These are phyloP conservation scores for Botrytis porri DNA, from an alignment of 2,329 filamentous ascomycete species.

Conservation along the genomic window DNA sequence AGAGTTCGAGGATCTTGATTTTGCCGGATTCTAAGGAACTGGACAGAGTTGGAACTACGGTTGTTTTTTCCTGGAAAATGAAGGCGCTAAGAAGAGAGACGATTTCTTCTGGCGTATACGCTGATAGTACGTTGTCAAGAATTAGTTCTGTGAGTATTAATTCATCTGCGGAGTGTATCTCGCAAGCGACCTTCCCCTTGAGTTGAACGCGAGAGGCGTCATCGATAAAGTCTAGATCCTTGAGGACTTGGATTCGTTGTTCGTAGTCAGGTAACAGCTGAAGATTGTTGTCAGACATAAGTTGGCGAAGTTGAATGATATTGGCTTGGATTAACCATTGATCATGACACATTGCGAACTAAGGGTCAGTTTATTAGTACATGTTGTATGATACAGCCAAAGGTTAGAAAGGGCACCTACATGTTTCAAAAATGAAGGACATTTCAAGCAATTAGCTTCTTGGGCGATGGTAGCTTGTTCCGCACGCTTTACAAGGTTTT, in stretches of 20 bases:
- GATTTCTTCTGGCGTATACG: conserved; percentile 95
- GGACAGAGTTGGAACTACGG: conserved; percentile 74
- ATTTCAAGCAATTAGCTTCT: conserved; percentile 63
- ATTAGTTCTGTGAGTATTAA: conserved; percentile 94
- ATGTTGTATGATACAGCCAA: not conserved
- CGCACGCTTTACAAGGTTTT: conserved; percentile 70
- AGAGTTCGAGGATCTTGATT: conserved; percentile 82
- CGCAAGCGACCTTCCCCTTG: conserved; percentile 97
- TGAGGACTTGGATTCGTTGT: conserved; percentile 87
- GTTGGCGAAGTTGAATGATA: conserved; percentile 79
- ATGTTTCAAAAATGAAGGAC: conserved; percentile 81
- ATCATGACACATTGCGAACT: conserved; percentile 95
- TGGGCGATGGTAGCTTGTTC: conserved; percentile 62
- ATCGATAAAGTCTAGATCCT: conserved; percentile 90
- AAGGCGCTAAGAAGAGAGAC: conserved; percentile 91
- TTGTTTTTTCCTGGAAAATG: conserved; percentile 97
- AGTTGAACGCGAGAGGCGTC: conserved; percentile 82
- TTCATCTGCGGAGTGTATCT: conserved; percentile 95
- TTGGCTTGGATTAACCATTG: conserved; percentile 96
- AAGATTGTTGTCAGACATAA: conserved; percentile 94
- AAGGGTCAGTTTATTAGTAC: not conserved
- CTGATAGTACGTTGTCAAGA: conserved; percentile 91
- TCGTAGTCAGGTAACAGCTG: conserved; percentile 95
- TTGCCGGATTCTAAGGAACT: conserved; percentile 78
- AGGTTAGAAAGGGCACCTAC: conserved; percentile 49